Evolutionary conservation across 1,284 basidiomycete genomes (phyloP), one percentile per base, ranked within the genome.

Genomic region (Ustilago loliicola): DNA sequence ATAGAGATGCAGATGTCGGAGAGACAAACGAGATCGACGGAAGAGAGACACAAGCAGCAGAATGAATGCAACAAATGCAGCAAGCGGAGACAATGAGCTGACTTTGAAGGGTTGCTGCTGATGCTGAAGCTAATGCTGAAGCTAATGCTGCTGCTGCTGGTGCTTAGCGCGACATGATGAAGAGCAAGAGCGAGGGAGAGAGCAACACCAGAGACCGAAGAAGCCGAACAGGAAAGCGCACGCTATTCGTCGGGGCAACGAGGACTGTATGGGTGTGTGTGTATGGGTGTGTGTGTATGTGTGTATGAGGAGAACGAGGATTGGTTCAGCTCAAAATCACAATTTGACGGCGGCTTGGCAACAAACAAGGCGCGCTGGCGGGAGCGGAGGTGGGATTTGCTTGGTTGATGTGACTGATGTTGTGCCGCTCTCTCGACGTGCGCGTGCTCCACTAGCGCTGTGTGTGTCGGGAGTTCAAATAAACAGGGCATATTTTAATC

Each of bases 21-120:
- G 57, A 55, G 64, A 51, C 36, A 52, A 56, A 61, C 48, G 27
- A 56, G 66, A 68, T 62, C 50, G 58, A 52, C 38, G 38, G 21
- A 29, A 34, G 40, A 29, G 17, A 23, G 34, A 27, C 23, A 30
- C 32, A 5, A 13, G 17, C 27, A 51, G 50, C 19, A 27, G n/a
- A 29, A 23, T 54, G n/a, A 29, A 23, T 54, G 40, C 17, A 9
- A 36, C 34, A n/a, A 34, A 9, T 5, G 48, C n/a, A n/a, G 40
- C 19, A 23, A 17, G 36, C 53, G 25, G 40, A 58, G 56, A 36
- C 25, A 52, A n/a, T 30, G 52, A 29, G 23, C 54, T 56, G 34
- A 29, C 27, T 29, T 34, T 42, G 42, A 32, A 25, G 17, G 40
- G 5, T 47, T 45, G 55, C 40, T 52, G 25, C 29, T 53, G 52